Evolutionary conservation across 75 land plant genomes (phyloP), one percentile per base, ranked within the genome.

Genomic region (Selaginella moellendorffii): DNA sequence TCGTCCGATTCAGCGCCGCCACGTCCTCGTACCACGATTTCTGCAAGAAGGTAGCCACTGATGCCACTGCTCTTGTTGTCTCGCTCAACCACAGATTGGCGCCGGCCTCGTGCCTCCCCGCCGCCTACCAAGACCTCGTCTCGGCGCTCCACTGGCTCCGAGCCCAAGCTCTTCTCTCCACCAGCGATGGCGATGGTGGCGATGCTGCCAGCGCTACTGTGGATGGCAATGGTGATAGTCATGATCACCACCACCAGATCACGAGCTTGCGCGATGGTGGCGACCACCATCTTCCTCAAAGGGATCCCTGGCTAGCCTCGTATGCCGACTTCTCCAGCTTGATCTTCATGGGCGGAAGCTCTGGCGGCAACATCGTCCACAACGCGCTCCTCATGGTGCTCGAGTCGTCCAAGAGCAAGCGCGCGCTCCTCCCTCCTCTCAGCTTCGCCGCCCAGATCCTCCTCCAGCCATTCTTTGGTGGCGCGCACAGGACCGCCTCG

Each of bases 81-180:
- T 56, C 59, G n/a, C 23, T 56, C 24, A 25, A 5, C 21, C 24
- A 56, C 59, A 56, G 59, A 21, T 56, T 56, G n/a, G 59, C 59
- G n/a, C 59, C 59, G 59, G 21, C 21, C 9, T 21, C 5, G 8
- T 8, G 24, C 8, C 24, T 56, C 23, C 59, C 59, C 2, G 59
- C 59, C 8, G 59, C 59, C 5, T 56, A 56, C 59, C 17, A 56
- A 8, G 59, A 56, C n/a, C 9, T 24, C 8, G 21, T 8, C 23
- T 5, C 21, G 5, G 59, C 24, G 8, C 24, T 56, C 23, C 8
- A 21, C 17, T 56, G 59, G 59, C 59, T 56, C 23, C 5, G n/a
- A 21, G n/a, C 8, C 8, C 59, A 56, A 8, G 25, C 24, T 5
- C 9, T 56, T 2, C n/a, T 56, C n/a, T n/a, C 5, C 17, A 25